phyloP scores from a whole-genome alignment of 2,329 filamentous ascomycete species.

The Neonectria sp. region DNA sequence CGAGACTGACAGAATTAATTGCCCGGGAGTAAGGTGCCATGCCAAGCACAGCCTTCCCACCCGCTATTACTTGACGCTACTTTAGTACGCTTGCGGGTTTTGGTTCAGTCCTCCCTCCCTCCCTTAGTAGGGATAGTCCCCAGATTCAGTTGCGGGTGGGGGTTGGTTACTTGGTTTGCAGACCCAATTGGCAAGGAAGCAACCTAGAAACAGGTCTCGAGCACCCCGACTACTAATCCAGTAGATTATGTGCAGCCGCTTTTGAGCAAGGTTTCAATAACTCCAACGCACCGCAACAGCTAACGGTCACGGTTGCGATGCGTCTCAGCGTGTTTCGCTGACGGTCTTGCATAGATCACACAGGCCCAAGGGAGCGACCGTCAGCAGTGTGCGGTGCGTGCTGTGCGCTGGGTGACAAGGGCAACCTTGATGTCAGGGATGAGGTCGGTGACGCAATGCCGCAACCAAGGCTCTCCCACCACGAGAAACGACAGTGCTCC shows the following conservation, averaged over 20 bases:
- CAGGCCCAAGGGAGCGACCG: constrained; percentile 20
- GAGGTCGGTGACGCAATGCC: constrained; percentile 25
- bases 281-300: constrained; percentile 17
- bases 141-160: constrained; percentile 44
- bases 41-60: constrained; percentile 20
- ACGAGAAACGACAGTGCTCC: constrained; percentile 16
- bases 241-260: not conserved
- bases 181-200: not conserved
- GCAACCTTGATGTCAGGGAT: constrained; percentile 20
- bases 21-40: constrained; percentile 9
- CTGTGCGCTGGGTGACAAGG: constrained; percentile 8
- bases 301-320: constrained; percentile 14
- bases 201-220: not conserved
- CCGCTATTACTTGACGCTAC: constrained; percentile 3
- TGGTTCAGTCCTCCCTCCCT: not conserved
- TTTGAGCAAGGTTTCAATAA: constrained; percentile 22
- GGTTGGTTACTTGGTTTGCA: constrained; percentile 7
- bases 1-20: constrained; percentile 7
- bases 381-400: constrained; percentile 1
- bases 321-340: constrained; percentile 11
- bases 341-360: constrained; percentile 26
- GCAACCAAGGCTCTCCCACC: constrained; percentile 9
- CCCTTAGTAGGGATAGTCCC: constrained; percentile 22
- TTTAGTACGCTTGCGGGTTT: not conserved
- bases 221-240: constrained; percentile 11